Evolutionary conservation across 345 rosid species (phyloP), one percentile per base, ranked within the genome.

Genomic region (Salix dunnii): DNA sequence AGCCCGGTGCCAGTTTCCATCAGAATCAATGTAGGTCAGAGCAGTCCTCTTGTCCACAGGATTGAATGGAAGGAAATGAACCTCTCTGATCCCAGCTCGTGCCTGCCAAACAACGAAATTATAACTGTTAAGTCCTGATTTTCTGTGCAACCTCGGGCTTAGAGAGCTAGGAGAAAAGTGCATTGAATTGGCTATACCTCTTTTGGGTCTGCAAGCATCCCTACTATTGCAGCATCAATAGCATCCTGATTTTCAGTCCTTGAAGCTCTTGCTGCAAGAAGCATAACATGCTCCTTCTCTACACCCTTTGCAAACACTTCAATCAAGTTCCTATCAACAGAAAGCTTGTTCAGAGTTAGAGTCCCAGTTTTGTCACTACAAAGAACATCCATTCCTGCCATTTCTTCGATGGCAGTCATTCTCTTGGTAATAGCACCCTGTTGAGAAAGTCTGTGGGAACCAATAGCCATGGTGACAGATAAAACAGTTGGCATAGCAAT

Each of bases 301-400:
- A 91, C 87, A 14, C 93, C 94, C 88, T 92, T 91, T 0, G 80
- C 84, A 51, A 90, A 94, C 68, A 94, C 90, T 83, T 92, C 97
- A 21, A 91, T 85, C 23, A 94, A 81, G 80, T 58, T 89, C 78
- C 74, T 89, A 81, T 94, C 98, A 61, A 94, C 98, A 23, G 79
- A 78, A 58, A 94, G 91, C 87, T 88, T 94, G 82, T 94, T 94
- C 75, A 94, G 76, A 43, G 97, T 94, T 16, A 94, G 78, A 73
- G 97, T 92, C 7, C 98, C 97, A 14, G 98, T 94, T 82, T 94
- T 94, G 81, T 94, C 98, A 80, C 97, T 85, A 85, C 95, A 94
- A 0, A 94, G 87, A 61, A 94, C 97, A 86, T 94, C 98, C 97
- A 94, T 94, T 67, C 95, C 95, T 0, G 97, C 98, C 96, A 94